These are phyloP conservation scores for Raddia guianensis DNA, from an alignment of 176 grass and related monocot genomes.

Conservation along the genomic window DNA sequence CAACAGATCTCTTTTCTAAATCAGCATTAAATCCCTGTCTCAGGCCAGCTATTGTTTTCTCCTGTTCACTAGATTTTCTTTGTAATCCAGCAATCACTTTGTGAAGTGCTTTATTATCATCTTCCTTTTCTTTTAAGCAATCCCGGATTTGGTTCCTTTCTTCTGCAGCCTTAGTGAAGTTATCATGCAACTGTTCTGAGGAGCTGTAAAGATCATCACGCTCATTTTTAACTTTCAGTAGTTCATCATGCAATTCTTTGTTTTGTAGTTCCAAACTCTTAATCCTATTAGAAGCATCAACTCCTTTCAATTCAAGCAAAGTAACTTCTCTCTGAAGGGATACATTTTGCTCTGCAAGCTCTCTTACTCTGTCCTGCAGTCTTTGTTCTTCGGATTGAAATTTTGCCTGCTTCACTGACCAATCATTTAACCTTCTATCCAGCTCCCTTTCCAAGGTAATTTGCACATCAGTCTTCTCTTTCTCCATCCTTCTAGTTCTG, in stretches of 20 bases:
- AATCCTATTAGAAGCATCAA: constrained; percentile 41
- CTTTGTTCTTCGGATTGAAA: constrained; percentile 76
- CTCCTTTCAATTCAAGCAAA: constrained; percentile 43
- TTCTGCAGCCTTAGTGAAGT: constrained; percentile 28
- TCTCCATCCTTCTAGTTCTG: constrained; percentile 64
- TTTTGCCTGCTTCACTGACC: constrained; percentile 51
- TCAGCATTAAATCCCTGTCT: constrained; percentile 51
- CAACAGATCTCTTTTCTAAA: constrained; percentile 45
- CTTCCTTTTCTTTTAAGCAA: constrained; percentile 62
- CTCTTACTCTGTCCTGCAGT: constrained; percentile 63
- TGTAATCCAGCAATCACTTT: constrained; percentile 64
- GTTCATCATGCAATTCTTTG: constrained; percentile 46
- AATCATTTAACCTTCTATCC: constrained; percentile 72
- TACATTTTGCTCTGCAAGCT: constrained; percentile 87
- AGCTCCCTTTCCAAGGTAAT: constrained; percentile 63
- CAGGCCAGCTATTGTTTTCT: constrained; percentile 66
- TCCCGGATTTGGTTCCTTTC: constrained; percentile 48
- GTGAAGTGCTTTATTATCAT: constrained; percentile 51
- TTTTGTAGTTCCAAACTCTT: constrained; percentile 50
- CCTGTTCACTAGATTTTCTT: constrained; percentile 64
- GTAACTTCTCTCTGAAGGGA: constrained; percentile 68
- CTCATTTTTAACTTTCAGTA: constrained; percentile 49
- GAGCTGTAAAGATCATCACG: constrained; percentile 35
- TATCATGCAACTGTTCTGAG: constrained; percentile 47
- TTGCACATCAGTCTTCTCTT: constrained; percentile 62